A percentile compares a stretch with the other conserved stretches of the same genome.
Conservation (phyloP, 2,329 filamentous ascomycete genomes). For the Metarhizium humberi region DNA sequence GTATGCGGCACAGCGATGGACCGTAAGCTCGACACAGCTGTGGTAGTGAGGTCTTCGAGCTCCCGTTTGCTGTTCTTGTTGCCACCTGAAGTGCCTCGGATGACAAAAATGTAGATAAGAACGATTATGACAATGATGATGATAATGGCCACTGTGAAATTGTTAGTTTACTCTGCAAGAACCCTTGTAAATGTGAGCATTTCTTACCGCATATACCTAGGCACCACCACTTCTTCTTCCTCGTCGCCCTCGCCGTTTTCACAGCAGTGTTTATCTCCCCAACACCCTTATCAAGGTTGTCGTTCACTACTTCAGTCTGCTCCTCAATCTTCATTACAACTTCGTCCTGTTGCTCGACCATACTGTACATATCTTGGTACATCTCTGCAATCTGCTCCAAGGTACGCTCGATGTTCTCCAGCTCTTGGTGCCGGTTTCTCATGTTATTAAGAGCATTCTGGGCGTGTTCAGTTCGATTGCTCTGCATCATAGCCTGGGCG, state of each 20-base stretch:
- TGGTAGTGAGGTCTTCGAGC: conserved; percentile 11
- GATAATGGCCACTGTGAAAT: conserved; percentile 37
- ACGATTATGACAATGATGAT: conserved; percentile 42
- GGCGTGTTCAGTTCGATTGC: conserved; percentile 68
- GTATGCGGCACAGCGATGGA: neutral
- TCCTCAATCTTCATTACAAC: conserved; percentile 74
- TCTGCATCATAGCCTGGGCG: conserved; percentile 75
- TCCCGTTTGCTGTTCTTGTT: conserved; percentile 21
- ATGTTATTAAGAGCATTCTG: conserved; percentile 55
- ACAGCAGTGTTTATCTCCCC: conserved; percentile 75
- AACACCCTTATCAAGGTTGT: conserved; percentile 79
- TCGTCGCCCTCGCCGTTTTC: conserved; percentile 66
- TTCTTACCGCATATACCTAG: conserved; percentile 59
- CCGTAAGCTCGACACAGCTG: neutral
- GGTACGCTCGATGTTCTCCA: conserved; percentile 74
- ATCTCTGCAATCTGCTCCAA: conserved; percentile 73
- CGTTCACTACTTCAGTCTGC: conserved; percentile 76
- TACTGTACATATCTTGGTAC: conserved; percentile 80
- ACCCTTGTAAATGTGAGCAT: neutral
- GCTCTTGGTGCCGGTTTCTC: conserved; percentile 71
- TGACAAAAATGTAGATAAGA: conserved; percentile 37
- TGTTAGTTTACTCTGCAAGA: neutral
- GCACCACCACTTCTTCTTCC: conserved; percentile 97
- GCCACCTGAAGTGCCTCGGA: conserved; percentile 20
- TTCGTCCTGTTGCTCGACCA: conserved; percentile 80